These are phyloP conservation scores for Chrysanthemum seticuspe DNA, from an alignment of 129 eudicot genomes.

Conservation along the genomic window DNA sequence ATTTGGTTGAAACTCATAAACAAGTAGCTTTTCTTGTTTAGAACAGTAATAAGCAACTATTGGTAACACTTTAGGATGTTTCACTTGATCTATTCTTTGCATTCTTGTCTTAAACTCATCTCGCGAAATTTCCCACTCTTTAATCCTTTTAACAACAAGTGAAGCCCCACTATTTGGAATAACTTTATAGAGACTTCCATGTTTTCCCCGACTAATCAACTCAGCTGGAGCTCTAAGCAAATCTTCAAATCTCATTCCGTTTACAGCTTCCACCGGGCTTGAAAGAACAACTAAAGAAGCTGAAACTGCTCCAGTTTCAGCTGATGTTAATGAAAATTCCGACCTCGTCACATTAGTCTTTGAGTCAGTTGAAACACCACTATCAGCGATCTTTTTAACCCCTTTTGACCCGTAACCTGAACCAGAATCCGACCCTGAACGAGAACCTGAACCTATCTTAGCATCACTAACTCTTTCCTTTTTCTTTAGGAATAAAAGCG, in stretches of 20 bases:
- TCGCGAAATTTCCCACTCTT: conserved; percentile 61
- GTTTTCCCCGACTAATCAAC: conserved; percentile 63
- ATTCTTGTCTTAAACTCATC: conserved; percentile 69
- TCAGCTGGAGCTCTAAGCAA: conserved; percentile 74
- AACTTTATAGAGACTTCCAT: conserved; percentile 77
- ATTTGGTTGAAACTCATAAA: conserved; percentile 66
- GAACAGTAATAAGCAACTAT: conserved; percentile 70
- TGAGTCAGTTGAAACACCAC: conserved; percentile 39
- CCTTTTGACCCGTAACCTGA: conserved; percentile 15
- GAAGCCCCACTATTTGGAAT: conserved; percentile 33
- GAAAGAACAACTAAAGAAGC: conserved; percentile 50
- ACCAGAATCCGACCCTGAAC: no score
- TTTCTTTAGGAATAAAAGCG: conserved; percentile 37
- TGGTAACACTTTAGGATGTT: conserved; percentile 58
- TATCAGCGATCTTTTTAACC: conserved; percentile 24
- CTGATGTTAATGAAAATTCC: conserved; percentile 65
- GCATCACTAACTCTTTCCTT: conserved; percentile 20
- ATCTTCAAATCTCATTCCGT: conserved; percentile 70
- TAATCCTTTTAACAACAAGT: conserved; percentile 70
- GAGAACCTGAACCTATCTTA: conserved; percentile 6
- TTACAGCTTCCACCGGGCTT: conserved; percentile 46
- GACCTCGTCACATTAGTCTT: conserved; percentile 41
- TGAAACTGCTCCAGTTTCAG: conserved; percentile 49
- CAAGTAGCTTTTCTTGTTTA: conserved; percentile 68
- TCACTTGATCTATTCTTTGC: conserved; percentile 53